phyloP scores from a whole-genome alignment of 306 rosid species.

The Sophora flavescens region DNA sequence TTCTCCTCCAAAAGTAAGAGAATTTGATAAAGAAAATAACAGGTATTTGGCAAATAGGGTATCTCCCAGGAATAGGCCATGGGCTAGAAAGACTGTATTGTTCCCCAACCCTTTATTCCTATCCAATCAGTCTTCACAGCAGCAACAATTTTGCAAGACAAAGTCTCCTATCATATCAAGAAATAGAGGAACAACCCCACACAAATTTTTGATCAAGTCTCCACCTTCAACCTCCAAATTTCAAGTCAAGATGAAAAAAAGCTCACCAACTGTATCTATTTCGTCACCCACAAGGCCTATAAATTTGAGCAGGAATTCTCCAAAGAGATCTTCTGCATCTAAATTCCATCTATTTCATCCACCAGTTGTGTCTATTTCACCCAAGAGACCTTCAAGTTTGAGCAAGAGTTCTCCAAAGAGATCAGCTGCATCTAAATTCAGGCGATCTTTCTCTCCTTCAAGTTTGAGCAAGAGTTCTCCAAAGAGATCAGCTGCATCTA shows the following conservation, averaged over 20 bases:
- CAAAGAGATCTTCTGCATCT: slow-evolving; percentile 61
- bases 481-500: slow-evolving; percentile 71
- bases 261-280: slow-evolving; percentile 60
- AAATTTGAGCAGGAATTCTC: slow-evolving; percentile 52
- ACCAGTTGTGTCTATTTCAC: slow-evolving; percentile 62
- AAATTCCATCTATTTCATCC: slow-evolving; percentile 61
- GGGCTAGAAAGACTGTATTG: slow-evolving; percentile 87
- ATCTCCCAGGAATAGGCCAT: slow-evolving; percentile 83
- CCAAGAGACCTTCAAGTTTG: slow-evolving; percentile 50
- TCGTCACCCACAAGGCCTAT: slow-evolving; percentile 53
- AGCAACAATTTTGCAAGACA: slow-evolving; percentile 73
- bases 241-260: slow-evolving; percentile 64
- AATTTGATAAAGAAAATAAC: slow-evolving; percentile 63
- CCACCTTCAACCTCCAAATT: slow-evolving; percentile 72
- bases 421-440: slow-evolving; percentile 69
- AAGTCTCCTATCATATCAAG: slow-evolving; percentile 79
- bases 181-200: slow-evolving; percentile 64
- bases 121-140: slow-evolving; percentile 57
- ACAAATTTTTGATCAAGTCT: slow-evolving; percentile 86
- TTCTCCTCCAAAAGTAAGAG: slow-evolving; percentile 82
- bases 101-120: slow-evolving; percentile 92
- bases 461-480: slow-evolving; percentile 72
- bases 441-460: slow-evolving; percentile 90
- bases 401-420: slow-evolving; percentile 71
- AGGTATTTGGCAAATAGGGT: slow-evolving; percentile 77